phyloP scores from a whole-genome alignment of 257 asterid species.

The Sherardia arvensis region DNA sequence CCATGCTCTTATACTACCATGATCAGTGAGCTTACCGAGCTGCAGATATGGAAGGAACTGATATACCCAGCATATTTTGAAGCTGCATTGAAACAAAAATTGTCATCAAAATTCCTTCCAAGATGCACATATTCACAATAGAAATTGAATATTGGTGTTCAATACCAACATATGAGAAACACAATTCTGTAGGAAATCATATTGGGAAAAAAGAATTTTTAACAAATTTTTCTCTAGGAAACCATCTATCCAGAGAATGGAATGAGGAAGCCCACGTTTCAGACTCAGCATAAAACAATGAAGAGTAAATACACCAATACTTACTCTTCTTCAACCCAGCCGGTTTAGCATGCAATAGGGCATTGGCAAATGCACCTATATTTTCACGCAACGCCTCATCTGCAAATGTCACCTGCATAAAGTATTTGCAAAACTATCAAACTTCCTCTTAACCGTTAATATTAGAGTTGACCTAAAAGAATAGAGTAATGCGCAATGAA shows the following conservation, averaged over 20 bases:
- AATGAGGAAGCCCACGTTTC: not conserved
- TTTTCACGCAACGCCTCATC: constrained; percentile 82
- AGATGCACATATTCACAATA: not conserved
- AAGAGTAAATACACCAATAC: constrained; percentile 20
- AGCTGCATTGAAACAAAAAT: constrained; percentile 37
- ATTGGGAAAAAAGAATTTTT: not conserved
- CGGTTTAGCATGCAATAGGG: constrained; percentile 88
- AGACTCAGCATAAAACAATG: constrained; percentile 1
- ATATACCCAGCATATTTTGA: constrained; percentile 91
- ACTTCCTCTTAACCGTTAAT: not conserved
- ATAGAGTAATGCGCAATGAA: not conserved
- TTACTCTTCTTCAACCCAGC: constrained; percentile 92
- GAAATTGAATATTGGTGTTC: not conserved
- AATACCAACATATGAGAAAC: not conserved
- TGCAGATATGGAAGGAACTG: constrained; percentile 74
- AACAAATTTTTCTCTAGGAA: not conserved
- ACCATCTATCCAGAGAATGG: not conserved
- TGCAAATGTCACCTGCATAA: constrained; percentile 56
- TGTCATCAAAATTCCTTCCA: constrained; percentile 2
- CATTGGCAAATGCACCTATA: constrained; percentile 80
- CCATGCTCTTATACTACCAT: not conserved
- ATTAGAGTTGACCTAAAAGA: not conserved
- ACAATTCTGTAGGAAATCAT: not conserved
- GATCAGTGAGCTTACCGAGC: constrained; percentile 55
- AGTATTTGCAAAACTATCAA: constrained; percentile 8